Base-by-base conservation (phyloP, 2,329 filamentous ascomycete species). In the Alternaria sp. region DNA sequence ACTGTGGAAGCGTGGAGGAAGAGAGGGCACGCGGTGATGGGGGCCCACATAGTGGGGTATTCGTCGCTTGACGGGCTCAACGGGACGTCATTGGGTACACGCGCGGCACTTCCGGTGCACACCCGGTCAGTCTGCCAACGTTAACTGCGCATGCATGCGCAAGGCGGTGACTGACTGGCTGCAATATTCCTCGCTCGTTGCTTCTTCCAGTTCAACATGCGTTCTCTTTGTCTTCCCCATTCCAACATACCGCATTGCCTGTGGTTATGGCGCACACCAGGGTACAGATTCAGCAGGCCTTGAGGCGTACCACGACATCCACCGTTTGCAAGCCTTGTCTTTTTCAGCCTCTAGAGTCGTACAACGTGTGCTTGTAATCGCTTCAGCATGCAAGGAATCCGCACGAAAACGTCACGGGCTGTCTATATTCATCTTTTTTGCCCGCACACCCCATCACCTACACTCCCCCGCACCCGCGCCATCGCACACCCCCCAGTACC, bases 301-400 rank as follows among this genome's bases (percentile, higher is more conserved):
- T 46, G 20, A 50, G 46, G 59, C 59, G 62, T 61, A 55, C 61
- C 58, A 61, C 64, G 53, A 51, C 63, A 58, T 65, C 57, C 65
- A 64, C 67, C 51, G 67, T 68, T 67, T 74, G 69, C 67, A 64
- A 67, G 68, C 64, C 71, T 75, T 73, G 69, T 67, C 64, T 62
- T 61, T 63, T 63, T 71, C 67, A 72, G 71, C 73, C 72, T 73
- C 63, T 75, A 64, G 47, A 59, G 71, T 78, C 55, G 67, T 75
- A 80, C 78, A 71, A 70, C 73, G 67, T 71, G 69, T 71, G 64
- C 71, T 67, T 63, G 64, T 69, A 62, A 69, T 75, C 71, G 70
- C 68, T 70, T 69, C 73, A 78, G 75, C 71, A 80, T 80, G 78
- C 77, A 75, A 64, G 69, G 68, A 73, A 74, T 75, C 70, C 71